A percentile compares a stretch with the other conserved stretches of the same genome.
phyloP scores from a whole-genome alignment of 768 basidiomycete species.

The Serendipita indica region DNA sequence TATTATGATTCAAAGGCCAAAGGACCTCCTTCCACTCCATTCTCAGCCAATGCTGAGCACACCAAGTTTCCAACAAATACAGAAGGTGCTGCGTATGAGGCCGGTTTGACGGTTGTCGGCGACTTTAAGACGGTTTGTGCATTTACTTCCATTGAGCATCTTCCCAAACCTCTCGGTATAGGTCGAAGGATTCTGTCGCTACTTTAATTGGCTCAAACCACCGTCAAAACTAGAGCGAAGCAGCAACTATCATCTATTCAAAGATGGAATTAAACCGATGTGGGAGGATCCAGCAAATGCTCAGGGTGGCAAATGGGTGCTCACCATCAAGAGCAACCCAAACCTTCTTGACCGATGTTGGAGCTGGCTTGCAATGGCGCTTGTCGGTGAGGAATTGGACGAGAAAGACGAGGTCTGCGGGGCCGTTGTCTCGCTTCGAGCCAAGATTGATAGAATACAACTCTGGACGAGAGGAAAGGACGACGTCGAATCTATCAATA shows the following conservation, averaged over 20 bases:
- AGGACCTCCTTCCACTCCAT: constrained; percentile 29
- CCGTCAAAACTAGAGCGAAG: constrained; percentile 79
- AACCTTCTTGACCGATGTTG: constrained; percentile 71
- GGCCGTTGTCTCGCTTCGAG: constrained; percentile 73
- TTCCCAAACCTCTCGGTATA: background rate
- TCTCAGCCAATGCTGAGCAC: background rate
- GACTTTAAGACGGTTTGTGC: constrained; percentile 60
- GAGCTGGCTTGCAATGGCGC: constrained; percentile 80
- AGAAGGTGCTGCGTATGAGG: constrained; percentile 68
- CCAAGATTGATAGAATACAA: constrained; percentile 81
- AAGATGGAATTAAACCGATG: constrained; percentile 88
- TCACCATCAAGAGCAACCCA: constrained; percentile 81
- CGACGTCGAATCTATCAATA: constrained; percentile 71
- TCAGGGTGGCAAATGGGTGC: constrained; percentile 86
- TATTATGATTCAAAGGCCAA: constrained; percentile 80
- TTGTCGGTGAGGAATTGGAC: constrained; percentile 62
- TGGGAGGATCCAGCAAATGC: constrained; percentile 93
- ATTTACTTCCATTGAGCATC: background rate
- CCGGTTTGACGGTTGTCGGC: constrained; percentile 70
- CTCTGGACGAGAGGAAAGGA: constrained; percentile 80
- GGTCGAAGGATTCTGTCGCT: constrained; percentile 73
- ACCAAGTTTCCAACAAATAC: constrained; percentile 22
- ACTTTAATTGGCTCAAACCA: constrained; percentile 89
- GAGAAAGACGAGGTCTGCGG: constrained; percentile 67
- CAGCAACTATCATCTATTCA: constrained; percentile 93